Percentiles rank a stretch among this genome's conserved stretches.
These are phyloP conservation scores for Colletotrichum shisoi DNA, from an alignment of 2,329 filamentous ascomycete genomes.

Conservation along the genomic window DNA sequence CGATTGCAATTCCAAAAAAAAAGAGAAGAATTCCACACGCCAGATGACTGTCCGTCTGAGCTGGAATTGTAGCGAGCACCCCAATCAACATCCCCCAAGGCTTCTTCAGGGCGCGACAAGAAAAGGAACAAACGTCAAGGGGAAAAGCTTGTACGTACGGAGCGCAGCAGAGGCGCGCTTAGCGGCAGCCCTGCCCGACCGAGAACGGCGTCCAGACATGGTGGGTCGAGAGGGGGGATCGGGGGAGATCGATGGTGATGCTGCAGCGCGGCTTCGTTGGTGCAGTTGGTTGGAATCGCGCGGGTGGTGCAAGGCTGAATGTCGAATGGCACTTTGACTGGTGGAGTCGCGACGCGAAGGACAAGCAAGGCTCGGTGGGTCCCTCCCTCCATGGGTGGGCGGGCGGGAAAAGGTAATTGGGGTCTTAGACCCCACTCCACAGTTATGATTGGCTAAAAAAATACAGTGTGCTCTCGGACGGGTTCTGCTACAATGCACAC, in stretches of 20 bases:
- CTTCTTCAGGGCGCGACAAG: not conserved
- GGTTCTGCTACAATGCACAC: not conserved
- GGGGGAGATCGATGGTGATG: not conserved
- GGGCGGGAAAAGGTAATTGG: constrained; percentile 31
- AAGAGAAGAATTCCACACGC: constrained; percentile 27
- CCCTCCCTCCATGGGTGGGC: not conserved
- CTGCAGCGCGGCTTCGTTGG: constrained; percentile 1
- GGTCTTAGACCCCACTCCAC: not conserved
- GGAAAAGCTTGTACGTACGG: constrained; percentile 50
- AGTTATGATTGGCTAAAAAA: not conserved
- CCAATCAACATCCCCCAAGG: not conserved
- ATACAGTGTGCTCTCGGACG: accelerated
- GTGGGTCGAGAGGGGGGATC: not conserved
- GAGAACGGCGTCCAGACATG: constrained; percentile 41
- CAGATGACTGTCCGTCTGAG: constrained; percentile 42
- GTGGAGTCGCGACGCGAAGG: constrained; percentile 38
- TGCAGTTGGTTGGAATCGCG: constrained; percentile 1
- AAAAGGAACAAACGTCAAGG: not conserved
- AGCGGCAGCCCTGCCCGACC: constrained; percentile 62
- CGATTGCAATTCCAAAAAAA: too few relatives aligned
- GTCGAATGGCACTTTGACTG: constrained; percentile 16
- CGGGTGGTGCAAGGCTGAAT: constrained; percentile 28
- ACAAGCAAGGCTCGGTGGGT: constrained; percentile 29
- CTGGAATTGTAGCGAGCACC: not conserved
- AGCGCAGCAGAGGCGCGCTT: constrained; percentile 63